Evolutionary conservation across 805 yeast species (phyloP), one percentile per base, ranked within the genome.

Genomic region (Sungouiella thailandica): DNA sequence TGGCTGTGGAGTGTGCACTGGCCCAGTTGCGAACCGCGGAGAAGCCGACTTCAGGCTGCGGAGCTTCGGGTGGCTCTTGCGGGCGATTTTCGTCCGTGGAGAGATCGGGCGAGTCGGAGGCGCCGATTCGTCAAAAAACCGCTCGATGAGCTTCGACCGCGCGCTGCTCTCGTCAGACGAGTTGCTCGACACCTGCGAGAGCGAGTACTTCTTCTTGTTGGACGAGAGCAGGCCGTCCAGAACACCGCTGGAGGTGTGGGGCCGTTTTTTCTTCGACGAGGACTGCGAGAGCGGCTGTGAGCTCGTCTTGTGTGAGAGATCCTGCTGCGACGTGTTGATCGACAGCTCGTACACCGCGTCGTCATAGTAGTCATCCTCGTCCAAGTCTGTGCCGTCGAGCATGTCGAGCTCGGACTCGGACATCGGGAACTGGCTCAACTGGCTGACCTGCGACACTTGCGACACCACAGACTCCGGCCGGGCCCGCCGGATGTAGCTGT

Each of bases 391-490:
- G 28, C 60, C 70, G 26, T 59, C 68, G 36, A 62, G 40, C 30
- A 56, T 52, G 22, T 65, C 70, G 25, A 62, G 43, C 34, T 66
- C 72, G 4, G 65, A 59, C 34, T 62, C 72, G 3, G 70, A 63
- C 47, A 64, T 61, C 12, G 67, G 57, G 7, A 68, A 65, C 36
- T 67, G 72, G 47, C 68, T 59, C 25, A 58, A 39, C 31, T 65
- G 70, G 41, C 68, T 60, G 18, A 58, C 40, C 43, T 63, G 70
- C 46, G 64, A 57, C 10, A 55, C 44, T 43, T 65, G 70, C 2
- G 68, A 61, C 10, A 65, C 49, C 53, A 66, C 55, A 1, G 70
- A 63, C 12, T 64, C 56, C 6, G 72, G 72, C 34, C 72, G 47
- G 5, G 58, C 36, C 17, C 46, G 37, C 19, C 39, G 41, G 10